These are phyloP conservation scores for Paraglomus occultum DNA, from an alignment of 192 early-diverging fungal species.

Conservation along the genomic window DNA sequence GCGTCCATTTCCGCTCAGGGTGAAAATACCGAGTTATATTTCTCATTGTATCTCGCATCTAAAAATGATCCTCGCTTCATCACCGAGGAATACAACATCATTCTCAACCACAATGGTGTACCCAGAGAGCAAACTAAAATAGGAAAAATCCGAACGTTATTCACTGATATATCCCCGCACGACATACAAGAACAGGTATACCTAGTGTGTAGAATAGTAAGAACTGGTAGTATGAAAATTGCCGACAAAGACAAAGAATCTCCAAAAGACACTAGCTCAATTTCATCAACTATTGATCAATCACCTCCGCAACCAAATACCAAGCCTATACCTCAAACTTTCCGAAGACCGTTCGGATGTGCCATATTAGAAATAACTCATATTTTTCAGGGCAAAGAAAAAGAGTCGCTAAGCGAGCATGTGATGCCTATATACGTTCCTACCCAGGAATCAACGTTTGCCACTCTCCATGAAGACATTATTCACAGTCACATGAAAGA, in stretches of 20 bases:
- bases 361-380: conserved; percentile 52
- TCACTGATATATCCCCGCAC: conserved; percentile 53
- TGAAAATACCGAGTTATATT: conserved; percentile 61
- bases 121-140: conserved; percentile 45
- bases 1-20: conserved; percentile 57
- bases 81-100: conserved; percentile 60
- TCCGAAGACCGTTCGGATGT: conserved; percentile 62
- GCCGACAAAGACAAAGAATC: conserved; percentile 47
- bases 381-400: conserved; percentile 40
- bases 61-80: conserved; percentile 43
- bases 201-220: conserved; percentile 60
- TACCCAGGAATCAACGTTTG: conserved; percentile 47
- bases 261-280: conserved; percentile 13
- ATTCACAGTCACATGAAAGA: conserved; percentile 47
- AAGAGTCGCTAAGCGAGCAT: conserved; percentile 35
- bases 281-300: conserved; percentile 28
- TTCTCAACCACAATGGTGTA: conserved; percentile 54
- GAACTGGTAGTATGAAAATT: conserved; percentile 62
- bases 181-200: conserved; percentile 53
- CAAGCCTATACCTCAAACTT: conserved; percentile 23
- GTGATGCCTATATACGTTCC: conserved; percentile 55
- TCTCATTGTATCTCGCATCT: conserved; percentile 52
- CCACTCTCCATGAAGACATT: conserved; percentile 54
- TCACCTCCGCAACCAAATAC: background rate
- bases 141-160: conserved; percentile 53